A percentile compares a stretch with the other conserved stretches of the same genome.
phyloP scores from a whole-genome alignment of 176 grass and related monocot genomes.

The Oryza longistaminata region DNA sequence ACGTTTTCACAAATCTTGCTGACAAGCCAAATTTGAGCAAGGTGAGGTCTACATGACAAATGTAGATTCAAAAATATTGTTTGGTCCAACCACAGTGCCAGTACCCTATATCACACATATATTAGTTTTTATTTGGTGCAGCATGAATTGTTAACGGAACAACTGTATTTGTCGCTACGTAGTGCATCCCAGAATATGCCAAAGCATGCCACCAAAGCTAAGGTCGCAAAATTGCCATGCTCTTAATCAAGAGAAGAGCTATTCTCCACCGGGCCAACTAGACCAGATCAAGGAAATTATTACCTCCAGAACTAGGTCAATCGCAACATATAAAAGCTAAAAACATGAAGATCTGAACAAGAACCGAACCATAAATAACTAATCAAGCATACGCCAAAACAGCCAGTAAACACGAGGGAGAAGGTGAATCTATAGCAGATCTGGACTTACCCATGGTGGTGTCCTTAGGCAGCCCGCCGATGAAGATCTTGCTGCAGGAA shows the following conservation, averaged over 20 bases:
- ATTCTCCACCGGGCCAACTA: not conserved
- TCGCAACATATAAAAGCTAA: not conserved
- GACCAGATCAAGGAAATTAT: not conserved
- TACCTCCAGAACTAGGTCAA: not conserved
- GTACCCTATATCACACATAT: too few species aligned
- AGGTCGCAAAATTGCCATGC: not conserved
- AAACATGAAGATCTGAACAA: conserved; percentile 30
- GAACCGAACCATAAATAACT: not conserved
- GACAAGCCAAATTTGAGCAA: too few species aligned
- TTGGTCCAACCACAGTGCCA: too few species aligned
- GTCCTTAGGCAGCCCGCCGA: conserved; percentile 80
- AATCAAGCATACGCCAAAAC: not conserved
- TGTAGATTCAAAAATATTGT: too few species aligned
- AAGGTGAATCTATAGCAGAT: not conserved
- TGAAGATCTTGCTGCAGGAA: conserved; percentile 78
- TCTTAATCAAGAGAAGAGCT: not conserved
- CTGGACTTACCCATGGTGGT: conserved; percentile 60
- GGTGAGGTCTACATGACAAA: too few species aligned
- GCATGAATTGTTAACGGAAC: not conserved
- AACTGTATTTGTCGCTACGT: not conserved
- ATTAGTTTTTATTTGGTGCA: not conserved
- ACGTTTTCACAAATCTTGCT: not conserved
- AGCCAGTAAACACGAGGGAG: not conserved
- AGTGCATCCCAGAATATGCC: not conserved
- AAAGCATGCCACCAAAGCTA: not conserved